phyloP scores from a whole-genome alignment of 106 monocot species.

The Allium fistulosum region DNA sequence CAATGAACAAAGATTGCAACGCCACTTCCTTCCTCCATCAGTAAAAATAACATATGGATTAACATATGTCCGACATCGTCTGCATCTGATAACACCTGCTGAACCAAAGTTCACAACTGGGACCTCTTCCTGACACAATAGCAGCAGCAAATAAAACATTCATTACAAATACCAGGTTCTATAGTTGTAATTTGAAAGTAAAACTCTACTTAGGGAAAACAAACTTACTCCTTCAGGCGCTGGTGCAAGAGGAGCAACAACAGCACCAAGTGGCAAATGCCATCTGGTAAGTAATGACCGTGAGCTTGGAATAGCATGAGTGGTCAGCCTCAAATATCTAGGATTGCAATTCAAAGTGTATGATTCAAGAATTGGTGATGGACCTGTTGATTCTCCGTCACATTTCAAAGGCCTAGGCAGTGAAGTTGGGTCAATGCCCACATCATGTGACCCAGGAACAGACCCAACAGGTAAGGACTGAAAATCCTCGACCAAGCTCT shows the following conservation, averaged over 20 bases:
- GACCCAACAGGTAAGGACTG: conserved; percentile 81
- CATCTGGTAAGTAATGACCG: conserved; percentile 86
- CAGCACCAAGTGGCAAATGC: conserved; percentile 94
- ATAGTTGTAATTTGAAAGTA: neutral
- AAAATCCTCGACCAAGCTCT: conserved; percentile 86
- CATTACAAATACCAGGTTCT: neutral
- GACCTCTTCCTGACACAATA: conserved; percentile 68
- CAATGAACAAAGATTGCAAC: conserved; percentile 89
- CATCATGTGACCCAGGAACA: conserved; percentile 70
- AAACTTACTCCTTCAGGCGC: conserved; percentile 76
- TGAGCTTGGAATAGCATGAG: conserved; percentile 81
- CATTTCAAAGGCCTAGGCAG: conserved; percentile 77
- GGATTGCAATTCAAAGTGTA: conserved; percentile 87
- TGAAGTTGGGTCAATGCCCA: conserved; percentile 54
- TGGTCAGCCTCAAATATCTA: conserved; percentile 82
- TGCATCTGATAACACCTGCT: conserved; percentile 82
- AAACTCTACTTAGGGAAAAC: neutral
- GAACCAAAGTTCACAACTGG: conserved; percentile 91
- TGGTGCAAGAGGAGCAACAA: conserved; percentile 91
- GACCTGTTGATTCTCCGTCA: conserved; percentile 20
- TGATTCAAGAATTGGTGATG: conserved; percentile 41
- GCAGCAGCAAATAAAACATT: neutral
- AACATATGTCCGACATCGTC: conserved; percentile 86
- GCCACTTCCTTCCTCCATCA: conserved; percentile 95
- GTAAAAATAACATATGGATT: conserved; percentile 94